Evolutionary conservation across 1,284 basidiomycete genomes (phyloP), one percentile per base, ranked within the genome.

Genomic region (Sanguinoderma infundibulare): DNA sequence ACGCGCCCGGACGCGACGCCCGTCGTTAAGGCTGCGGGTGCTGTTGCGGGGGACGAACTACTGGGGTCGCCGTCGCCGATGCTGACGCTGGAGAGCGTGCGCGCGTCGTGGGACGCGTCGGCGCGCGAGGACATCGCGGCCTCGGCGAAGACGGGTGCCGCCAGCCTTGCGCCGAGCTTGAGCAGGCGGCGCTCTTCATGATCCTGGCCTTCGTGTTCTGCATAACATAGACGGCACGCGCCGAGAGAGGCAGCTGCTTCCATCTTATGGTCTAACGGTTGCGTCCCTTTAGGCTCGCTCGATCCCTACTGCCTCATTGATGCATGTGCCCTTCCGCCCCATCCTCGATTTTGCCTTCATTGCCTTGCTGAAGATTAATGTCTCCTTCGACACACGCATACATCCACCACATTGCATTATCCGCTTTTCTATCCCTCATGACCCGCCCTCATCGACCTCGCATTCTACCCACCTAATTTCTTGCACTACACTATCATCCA

Each of bases 31-130:
- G 30, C 15, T 28, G 12, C 22, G 20, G 24, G 8, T 39, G 39
- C 28, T n/a, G n/a, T n/a, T n/a, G n/a, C n/a, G n/a, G n/a, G n/a
- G 9, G 14, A 17, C 35, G 35, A n/a, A 24, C 52, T 57, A n/a
- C 4, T 52, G 58, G 34, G 39, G 46, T 42, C 56, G 49, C 24
- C 49, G 9, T 62, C 62, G 30, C 65, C 65, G 42, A 24, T 66
- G 55, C 65, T 64, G 10, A 67, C 65, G 17, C 36, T 64, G 28
- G 65, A 67, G 63, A 58, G 32, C 50, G 56, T 67, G 35, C 62
- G 65, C 20, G 60, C 35, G 6, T 35, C 60, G 34, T 67, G 62
- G 65, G 65, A 67, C 39, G 62, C 61, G n/a, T 22, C 20, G 4
- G 64, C 56, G 50, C 61, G 64, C 5, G 57, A 51, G 8, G 50